Evolutionary conservation across 1,284 basidiomycete species (phyloP).

Genomic region (Agroathelia rolfsii): DNA sequence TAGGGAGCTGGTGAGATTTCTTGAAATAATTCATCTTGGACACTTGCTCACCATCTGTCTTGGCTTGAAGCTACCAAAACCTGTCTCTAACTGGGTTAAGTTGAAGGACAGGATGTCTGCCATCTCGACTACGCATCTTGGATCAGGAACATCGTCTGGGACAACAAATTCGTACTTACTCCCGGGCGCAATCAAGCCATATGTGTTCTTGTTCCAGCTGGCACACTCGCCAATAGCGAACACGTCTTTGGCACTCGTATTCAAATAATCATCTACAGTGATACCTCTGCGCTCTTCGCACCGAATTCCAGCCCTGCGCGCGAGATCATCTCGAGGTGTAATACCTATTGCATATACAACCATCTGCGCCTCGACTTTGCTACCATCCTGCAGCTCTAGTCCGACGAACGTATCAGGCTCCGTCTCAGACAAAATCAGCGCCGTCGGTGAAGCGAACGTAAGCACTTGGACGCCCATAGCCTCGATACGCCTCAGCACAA

Average conservation of each 20-base stretch:
- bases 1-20: constrained; percentile 10
- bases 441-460: constrained; percentile 38
- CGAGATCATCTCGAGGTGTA: constrained; percentile 61
- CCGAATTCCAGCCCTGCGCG: constrained; percentile 38
- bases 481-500: constrained; percentile 60
- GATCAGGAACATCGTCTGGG: constrained; percentile 1
- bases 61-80: constrained; percentile 33
- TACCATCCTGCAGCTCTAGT: constrained; percentile 37
- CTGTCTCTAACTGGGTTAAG: constrained; percentile 42
- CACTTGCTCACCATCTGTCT: constrained; percentile 36
- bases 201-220: constrained; percentile 57
- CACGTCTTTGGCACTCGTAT: constrained; percentile 48
- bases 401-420: constrained; percentile 33
- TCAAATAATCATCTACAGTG: constrained; percentile 45
- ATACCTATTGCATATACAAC: constrained; percentile 64
- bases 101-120: constrained; percentile 71
- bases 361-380: constrained; percentile 34
- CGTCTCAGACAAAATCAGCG: constrained; percentile 31
- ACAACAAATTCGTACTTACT: constrained; percentile 19
- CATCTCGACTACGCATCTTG: constrained; percentile 47
- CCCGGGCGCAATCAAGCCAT: constrained; percentile 64
- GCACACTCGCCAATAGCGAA: constrained; percentile 76
- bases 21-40: constrained; percentile 26
- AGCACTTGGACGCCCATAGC: constrained; percentile 57
- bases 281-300: constrained; percentile 46